phyloP scores from a whole-genome alignment of 2,329 filamentous ascomycete species.

The Colletotrichum falcatum region DNA sequence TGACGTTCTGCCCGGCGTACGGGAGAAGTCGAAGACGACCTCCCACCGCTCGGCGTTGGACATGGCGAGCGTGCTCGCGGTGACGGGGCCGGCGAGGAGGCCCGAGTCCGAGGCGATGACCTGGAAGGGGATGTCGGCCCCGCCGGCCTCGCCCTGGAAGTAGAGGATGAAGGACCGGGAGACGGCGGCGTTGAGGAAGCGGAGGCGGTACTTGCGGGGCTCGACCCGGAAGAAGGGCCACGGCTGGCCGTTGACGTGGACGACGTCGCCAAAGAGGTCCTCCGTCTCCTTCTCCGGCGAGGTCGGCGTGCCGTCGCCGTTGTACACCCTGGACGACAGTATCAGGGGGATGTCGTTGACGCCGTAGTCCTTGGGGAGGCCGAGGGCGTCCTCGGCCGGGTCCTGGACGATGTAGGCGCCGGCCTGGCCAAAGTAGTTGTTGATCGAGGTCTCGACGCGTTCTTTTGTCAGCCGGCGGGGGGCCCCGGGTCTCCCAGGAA shows the following conservation, averaged over 20 bases:
- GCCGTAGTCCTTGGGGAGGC: conserved; percentile 61
- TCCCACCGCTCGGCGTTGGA: conserved; percentile 70
- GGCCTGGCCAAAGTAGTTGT: conserved; percentile 68
- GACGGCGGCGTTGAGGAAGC: conserved; percentile 64
- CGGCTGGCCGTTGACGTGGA: conserved; percentile 69
- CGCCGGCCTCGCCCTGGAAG: conserved; percentile 52
- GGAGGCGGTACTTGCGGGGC: conserved; percentile 70
- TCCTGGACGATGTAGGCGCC: conserved; percentile 68
- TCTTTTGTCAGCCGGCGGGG: conserved; percentile 12
- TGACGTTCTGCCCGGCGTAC: conserved; percentile 61
- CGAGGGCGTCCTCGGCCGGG: conserved; percentile 59
- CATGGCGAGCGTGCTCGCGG: conserved; percentile 55
- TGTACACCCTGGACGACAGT: conserved; percentile 64
- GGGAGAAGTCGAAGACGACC: conserved; percentile 66
- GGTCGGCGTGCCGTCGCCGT: conserved; percentile 61
- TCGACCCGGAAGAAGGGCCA: conserved; percentile 71
- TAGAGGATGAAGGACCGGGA: conserved; percentile 62
- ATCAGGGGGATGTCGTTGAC: conserved; percentile 66
- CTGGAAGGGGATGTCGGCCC: conserved; percentile 57
- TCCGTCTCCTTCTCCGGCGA: conserved; percentile 57
- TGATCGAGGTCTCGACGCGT: conserved; percentile 57
- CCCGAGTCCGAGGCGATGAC: conserved; percentile 68
- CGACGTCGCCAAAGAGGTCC: conserved; percentile 67
- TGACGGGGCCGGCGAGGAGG: conserved; percentile 59
- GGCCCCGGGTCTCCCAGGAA: background rate